Evolutionary conservation across 257 asterid genomes (phyloP), one percentile per base, ranked within the genome.

Genomic region (Solanum chmielewskii): DNA sequence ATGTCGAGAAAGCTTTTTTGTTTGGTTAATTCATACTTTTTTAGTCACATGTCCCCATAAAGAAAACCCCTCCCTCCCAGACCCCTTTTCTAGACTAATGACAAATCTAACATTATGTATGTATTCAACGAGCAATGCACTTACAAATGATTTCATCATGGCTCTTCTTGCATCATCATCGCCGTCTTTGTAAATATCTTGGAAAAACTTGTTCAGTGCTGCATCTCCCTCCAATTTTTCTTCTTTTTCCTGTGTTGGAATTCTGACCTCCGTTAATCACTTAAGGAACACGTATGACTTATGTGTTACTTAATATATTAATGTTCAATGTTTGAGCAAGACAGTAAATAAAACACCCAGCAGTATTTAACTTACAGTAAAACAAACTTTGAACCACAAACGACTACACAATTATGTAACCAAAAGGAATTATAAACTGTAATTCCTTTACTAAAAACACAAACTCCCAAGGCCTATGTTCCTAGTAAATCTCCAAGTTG

Each of bases 191-290:
- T 95, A 97, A 89, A 97, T 97, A 83, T 92, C 98, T 77, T 91
- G 83, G 94, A 97, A 97, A 81, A 97, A 95, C 88, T 96, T 97
- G 96, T 95, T 97, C 88, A 97, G 86, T 83, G 96, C 99, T 11
- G 99, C 99, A 89, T 97, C 99, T 9, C 99, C 99, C 86, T 97
- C 99, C 4, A 97, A 93, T 88, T 97, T 94, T 86, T 97, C 99
- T 33, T 97, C 98, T 91, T 94, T 94, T 76, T 95, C 99, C 99
- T 97, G 91, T 37, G 39, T 37, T 37, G 39, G 7, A 37, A 37
- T 37, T 37, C 39, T 37, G 39, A 37, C 39, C 39, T 37, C 39
- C 39, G 39, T 37, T 37, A 37, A 37, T 37, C 39, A 5, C 39
- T 37, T 37, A 37, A 37, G 39, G 39, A 37, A 37, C 39, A 37